Evolutionary conservation across 441 rosid genomes (phyloP).

Genomic region (Kokia cookei): DNA sequence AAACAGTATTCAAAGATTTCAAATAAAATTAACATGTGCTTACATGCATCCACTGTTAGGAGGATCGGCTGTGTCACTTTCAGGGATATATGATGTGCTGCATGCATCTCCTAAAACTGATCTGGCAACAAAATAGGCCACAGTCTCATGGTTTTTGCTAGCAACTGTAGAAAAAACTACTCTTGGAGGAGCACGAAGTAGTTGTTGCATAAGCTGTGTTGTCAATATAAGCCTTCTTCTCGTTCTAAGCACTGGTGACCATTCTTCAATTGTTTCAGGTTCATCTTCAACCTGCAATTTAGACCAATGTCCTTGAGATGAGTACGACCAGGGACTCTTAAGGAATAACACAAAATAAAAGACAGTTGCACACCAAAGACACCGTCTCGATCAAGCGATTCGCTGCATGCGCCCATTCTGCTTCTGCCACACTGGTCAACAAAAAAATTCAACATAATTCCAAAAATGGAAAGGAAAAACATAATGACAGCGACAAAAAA

Average conservation of each 20-base stretch:
- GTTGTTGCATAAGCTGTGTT: conserved; percentile 75
- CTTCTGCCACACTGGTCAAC: conserved; percentile 58
- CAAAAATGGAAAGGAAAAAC: not conserved
- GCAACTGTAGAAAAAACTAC: conserved; percentile 40
- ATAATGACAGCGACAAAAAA: not conserved
- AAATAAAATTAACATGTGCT: conserved; percentile 19
- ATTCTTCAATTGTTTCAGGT: conserved; percentile 40
- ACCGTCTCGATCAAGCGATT: conserved; percentile 78
- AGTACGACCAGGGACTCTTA: not conserved
- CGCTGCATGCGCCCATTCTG: conserved; percentile 59
- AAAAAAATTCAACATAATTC: conserved; percentile 8
- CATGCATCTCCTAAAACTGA: conserved; percentile 69
- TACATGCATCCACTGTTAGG: conserved; percentile 41
- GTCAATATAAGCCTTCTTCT: conserved; percentile 73
- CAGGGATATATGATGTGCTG: conserved; percentile 28
- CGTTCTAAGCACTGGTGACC: conserved; percentile 30
- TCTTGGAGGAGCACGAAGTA: conserved; percentile 52
- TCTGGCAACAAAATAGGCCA: conserved; percentile 47
- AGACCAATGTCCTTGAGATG: conserved; percentile 10
- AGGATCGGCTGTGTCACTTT: conserved; percentile 24
- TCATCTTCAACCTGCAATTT: conserved; percentile 57
- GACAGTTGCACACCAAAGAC: conserved; percentile 14
- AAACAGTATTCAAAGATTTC: not conserved
- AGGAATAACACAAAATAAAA: not conserved
- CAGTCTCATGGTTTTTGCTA: conserved; percentile 40